Evolutionary conservation across 73 alveolate species (phyloP).

Genomic region (Paraurostyla sp.): DNA sequence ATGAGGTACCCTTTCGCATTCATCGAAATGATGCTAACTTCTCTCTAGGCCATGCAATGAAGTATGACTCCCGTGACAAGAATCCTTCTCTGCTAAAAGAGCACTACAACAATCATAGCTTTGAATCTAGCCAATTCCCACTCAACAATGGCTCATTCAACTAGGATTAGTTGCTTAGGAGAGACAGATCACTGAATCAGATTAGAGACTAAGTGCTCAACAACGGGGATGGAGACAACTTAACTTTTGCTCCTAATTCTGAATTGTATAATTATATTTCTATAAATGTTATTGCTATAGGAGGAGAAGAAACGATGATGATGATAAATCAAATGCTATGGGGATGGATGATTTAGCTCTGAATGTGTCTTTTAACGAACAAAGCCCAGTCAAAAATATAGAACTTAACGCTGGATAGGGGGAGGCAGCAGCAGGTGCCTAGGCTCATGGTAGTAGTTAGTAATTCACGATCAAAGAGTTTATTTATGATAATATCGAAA

Average conservation of each 20-base stretch:
- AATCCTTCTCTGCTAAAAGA: background rate
- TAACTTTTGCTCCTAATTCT: constrained; percentile 52
- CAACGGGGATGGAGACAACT: constrained; percentile 45
- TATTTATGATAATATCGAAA: background rate
- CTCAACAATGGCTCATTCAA: background rate
- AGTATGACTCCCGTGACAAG: background rate
- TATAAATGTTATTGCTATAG: background rate
- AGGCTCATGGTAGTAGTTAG: no score
- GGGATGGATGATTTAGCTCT: background rate
- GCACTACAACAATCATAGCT: background rate
- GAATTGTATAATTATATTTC: constrained; percentile 23
- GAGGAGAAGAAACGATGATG: background rate
- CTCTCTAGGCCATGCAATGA: background rate
- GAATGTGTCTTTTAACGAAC: background rate
- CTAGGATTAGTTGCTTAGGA: no score
- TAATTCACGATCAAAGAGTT: no score
- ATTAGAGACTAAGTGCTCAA: no score
- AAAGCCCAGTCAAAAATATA: background rate
- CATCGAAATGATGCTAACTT: background rate
- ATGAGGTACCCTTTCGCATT: constrained; percentile 39
- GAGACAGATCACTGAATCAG: no score
- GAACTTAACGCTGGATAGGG: background rate
- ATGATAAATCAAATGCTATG: background rate
- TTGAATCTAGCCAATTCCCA: background rate
- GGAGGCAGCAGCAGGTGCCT: background rate